Evolutionary conservation across 176 grass and related monocot genomes (phyloP), one percentile per base, ranked within the genome.

Genomic region (Oryza punctata): DNA sequence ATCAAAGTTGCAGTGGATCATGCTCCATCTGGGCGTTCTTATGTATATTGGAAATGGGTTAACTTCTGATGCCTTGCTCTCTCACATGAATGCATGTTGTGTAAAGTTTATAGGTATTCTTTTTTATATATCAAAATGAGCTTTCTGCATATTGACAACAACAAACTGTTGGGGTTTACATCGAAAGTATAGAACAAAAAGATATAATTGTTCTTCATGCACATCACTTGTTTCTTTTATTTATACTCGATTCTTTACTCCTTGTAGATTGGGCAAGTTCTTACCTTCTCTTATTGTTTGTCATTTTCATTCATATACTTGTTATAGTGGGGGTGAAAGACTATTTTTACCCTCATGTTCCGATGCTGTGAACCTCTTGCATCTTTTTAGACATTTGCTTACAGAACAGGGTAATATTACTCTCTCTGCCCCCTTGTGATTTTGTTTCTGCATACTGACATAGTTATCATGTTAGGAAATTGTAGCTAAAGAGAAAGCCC

Each of bases 401-500:
- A 10, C 11, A 52, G 38, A 67, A 5, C 29, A 59, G 54, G 6
- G 27, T 52, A 65, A 4, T 57, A 78, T n/a, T 59, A 37, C 45
- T 72, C 10, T 84, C 4, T 21, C 18, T 73, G 19, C 40, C 71
- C 27, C 43, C 37, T 74, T 67, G 23, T 73, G 6, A 1, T 49
- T 66, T 81, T 41, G 77, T 81, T 70, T 84, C 69, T 15, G 11
- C 8, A 81, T 81, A 47, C 82, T 85, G 74, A 89, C 37, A 59
- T 18, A 38, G 6, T 38, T 0, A 59, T 15, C 27, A 84, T 70
- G 66, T 15, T 86, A 98, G 96, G 96, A 95, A 95, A 70, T 91
- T 73, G 63, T 93, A 84, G 76, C 82, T 86, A 88, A 91, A 74
- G 89, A 78, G 68, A 98, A 94, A 69, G 81, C 87, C 85, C 89